Evolutionary conservation across 306 rosid species (phyloP).

Genomic region (Heteromeles arbutifolia): DNA sequence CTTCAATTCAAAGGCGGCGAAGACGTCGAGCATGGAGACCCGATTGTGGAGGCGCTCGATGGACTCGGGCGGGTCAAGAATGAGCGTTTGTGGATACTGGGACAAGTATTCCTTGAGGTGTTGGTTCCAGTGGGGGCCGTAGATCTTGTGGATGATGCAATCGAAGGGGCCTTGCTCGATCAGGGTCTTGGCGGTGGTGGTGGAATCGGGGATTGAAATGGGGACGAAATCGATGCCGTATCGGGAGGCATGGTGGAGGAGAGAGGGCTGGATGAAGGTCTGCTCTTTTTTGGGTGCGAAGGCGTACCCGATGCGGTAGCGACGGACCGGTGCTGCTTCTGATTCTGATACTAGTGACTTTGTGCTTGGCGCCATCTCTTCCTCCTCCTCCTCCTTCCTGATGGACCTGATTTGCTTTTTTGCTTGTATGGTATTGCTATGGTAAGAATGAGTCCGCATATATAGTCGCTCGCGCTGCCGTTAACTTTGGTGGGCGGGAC

Average conservation of each 20-base stretch:
- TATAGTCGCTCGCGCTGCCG: too few relatives aligned
- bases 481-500: too few relatives aligned
- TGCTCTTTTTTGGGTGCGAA: constrained; percentile 9
- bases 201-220: neutral
- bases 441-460: too few relatives aligned
- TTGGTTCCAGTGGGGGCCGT: constrained; percentile 13
- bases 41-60: constrained; percentile 27
- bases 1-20: neutral
- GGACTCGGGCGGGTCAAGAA: constrained; percentile 26
- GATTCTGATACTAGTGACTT: neutral
- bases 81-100: neutral
- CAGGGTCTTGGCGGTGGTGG: neutral
- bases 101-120: neutral
- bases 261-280: constrained; percentile 20
- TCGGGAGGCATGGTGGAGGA: constrained; percentile 8
- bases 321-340: neutral
- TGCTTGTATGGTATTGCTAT: neutral
- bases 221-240: constrained; percentile 24
- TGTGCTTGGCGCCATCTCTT: neutral
- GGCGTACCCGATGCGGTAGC: constrained; percentile 26
- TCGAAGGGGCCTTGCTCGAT: constrained; percentile 29
- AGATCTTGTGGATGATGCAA: constrained; percentile 31
- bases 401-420: neutral
- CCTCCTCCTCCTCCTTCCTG: neutral
- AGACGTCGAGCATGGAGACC: constrained; percentile 29